phyloP scores from a whole-genome alignment of 805 yeast genomes.

The Pichia membranifaciens region DNA sequence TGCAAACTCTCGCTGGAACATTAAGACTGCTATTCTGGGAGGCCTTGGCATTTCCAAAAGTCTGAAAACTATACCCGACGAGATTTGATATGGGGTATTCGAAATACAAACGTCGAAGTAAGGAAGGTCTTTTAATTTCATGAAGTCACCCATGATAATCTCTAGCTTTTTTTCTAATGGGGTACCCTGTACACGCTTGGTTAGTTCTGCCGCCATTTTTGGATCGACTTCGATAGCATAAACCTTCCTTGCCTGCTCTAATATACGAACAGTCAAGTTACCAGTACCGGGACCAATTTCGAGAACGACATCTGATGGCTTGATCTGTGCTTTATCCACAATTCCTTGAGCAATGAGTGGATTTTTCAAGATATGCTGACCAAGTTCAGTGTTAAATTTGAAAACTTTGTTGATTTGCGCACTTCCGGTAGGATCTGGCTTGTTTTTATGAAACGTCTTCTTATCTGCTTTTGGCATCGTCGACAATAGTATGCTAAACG shows the following conservation, averaged over 20 bases:
- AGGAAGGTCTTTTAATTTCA: slow-evolving; percentile 83
- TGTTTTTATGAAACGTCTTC: slow-evolving; percentile 48
- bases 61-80: slow-evolving; percentile 93
- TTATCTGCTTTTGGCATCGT: slow-evolving; percentile 59
- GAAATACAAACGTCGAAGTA: slow-evolving; percentile 94
- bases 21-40: slow-evolving; percentile 88
- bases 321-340: slow-evolving; percentile 91
- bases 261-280: slow-evolving; percentile 85
- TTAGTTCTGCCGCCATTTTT: slow-evolving; percentile 98
- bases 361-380: slow-evolving; percentile 94
- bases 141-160: slow-evolving; percentile 89
- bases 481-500: too few relatives aligned
- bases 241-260: slow-evolving; percentile 91
- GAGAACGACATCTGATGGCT: slow-evolving; percentile 85
- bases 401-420: slow-evolving; percentile 77
- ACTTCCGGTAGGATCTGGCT: slow-evolving; percentile 53
- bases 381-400: slow-evolving; percentile 93
- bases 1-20: slow-evolving; percentile 98
- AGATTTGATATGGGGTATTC: slow-evolving; percentile 96
- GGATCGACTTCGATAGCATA: slow-evolving; percentile 98
- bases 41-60: slow-evolving; percentile 86
- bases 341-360: slow-evolving; percentile 97
- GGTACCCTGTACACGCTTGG: slow-evolving; percentile 97
- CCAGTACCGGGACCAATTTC: slow-evolving; percentile 99
- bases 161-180: slow-evolving; percentile 88